A percentile compares a stretch with the other conserved stretches of the same genome.
These are phyloP conservation scores for Onygenales sp. DNA, from an alignment of 2,329 filamentous ascomycete species.

Conservation along the genomic window DNA sequence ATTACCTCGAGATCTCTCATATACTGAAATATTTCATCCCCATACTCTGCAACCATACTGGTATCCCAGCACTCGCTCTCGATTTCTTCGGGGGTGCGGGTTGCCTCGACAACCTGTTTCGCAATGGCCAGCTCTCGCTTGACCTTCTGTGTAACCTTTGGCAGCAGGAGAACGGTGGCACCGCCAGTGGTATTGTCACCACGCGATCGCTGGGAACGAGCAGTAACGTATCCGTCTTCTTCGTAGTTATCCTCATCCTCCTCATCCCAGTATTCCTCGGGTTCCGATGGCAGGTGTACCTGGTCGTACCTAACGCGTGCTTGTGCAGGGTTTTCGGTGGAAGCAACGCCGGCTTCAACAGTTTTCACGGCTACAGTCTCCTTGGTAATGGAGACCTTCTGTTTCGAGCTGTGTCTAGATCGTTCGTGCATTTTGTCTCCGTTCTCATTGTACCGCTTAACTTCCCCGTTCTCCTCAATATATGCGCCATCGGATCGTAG, in stretches of 20 bases:
- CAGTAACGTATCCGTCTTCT: slow-evolving; percentile 63
- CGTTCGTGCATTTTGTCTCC: background rate
- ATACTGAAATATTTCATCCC: slow-evolving; percentile 89
- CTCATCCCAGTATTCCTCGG: slow-evolving; percentile 66
- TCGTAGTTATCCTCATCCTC: slow-evolving; percentile 69
- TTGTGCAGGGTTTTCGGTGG: slow-evolving; percentile 14
- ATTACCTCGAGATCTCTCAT: slow-evolving; percentile 80
- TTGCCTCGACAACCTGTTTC: slow-evolving; percentile 56
- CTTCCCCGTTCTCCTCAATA: slow-evolving; percentile 18
- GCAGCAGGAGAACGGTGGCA: slow-evolving; percentile 58
- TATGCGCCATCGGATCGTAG: slow-evolving; percentile 19
- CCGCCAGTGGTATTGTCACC: slow-evolving; percentile 63
- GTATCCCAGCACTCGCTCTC: slow-evolving; percentile 89
- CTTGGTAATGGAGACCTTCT: background rate
- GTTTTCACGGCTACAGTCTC: background rate
- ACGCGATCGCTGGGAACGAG: slow-evolving; percentile 66
- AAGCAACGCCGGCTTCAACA: background rate
- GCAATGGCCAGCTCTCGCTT: slow-evolving; percentile 64
- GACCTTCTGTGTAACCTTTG: slow-evolving; percentile 58
- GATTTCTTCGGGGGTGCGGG: slow-evolving; percentile 60
- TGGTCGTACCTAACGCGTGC: slow-evolving; percentile 15
- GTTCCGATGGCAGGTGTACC: slow-evolving; percentile 34
- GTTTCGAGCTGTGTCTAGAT: background rate
- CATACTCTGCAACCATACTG: slow-evolving; percentile 96
- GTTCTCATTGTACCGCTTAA: slow-evolving; percentile 10